Base-by-base conservation (phyloP, 257 asterid species). In the Linderniella brevidens region DNA sequence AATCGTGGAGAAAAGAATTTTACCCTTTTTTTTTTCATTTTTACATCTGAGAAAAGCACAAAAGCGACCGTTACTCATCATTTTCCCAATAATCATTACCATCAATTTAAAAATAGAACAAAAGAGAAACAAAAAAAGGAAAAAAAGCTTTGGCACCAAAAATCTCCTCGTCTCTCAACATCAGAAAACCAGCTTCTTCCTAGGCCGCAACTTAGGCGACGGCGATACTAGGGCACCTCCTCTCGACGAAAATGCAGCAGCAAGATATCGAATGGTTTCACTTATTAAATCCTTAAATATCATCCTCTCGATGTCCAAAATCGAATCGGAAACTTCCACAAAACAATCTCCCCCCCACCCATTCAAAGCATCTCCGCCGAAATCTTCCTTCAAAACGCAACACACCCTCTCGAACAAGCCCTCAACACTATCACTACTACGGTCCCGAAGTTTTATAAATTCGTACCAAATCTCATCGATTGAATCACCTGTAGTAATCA, bases 321-420 rank as follows among this genome's bases (percentile, higher is more conserved):
- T 71, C 0, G 68, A 65, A 74, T 80, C 92, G 1, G 95, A 83
- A 57, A 57, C 42, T 81, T 80, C 92, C 53, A 76, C 57, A 0
- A 68, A 81, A 62, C 69, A 67, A 54, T 78, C 84, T 18, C 65
- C 93, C 97, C 65, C 93, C 97, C 93, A 87, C 11, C 88, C 93
- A 15, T 29, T 65, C 17, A 46, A 39, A 1, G 64, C 66, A 13
- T 79, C 97, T 3, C 58, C 65, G 0, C 75, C 93, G 41, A 87
- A 50, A 56, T 87, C 95, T 52, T 70, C 83, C 55, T 62, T 74
- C 46, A 83, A 50, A 15, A 78, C 80, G 17, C 80, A 70, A 56
- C 95, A 70, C 0, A 87, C 61, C 11, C 61, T 56, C 66, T 83
- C 95, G 1, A 71, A 70, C 68, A 77, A 51, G 58, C 82, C 93